Base-by-base conservation (phyloP, 768 basidiomycete genomes). In the Dictyophora rubrovolvata region DNA sequence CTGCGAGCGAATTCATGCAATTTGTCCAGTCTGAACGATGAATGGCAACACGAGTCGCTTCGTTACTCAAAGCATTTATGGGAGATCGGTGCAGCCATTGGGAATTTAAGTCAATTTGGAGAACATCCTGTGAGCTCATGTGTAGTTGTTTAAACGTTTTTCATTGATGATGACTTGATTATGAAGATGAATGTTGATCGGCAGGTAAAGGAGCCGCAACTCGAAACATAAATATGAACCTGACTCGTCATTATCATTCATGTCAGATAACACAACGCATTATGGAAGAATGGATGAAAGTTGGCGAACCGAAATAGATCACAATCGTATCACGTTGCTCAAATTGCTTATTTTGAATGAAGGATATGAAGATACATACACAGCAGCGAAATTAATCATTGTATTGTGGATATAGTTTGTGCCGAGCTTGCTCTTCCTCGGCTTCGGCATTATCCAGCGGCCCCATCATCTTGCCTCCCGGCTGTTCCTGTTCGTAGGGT, bases 401-500 rank as follows among this genome's bases (percentile, higher is more conserved):
- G 48, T 59, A 23, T 61, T 64, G 42, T 7, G 72, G 71, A 68
- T 72, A 75, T 54, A 75, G 65, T 62, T 69, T 73, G 7, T 69
- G 64, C n/a, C 73, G 65, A 1, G 65, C 72, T 37, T 67, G 65
- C 14, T 73, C 73, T 47, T 70, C 73, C 56, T 72, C 70, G 1
- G 66, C 69, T 35, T 72, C 71, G 21, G 68, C 72, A 53, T 70
- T 67, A 2, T 62, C 65, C 23, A 65, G 54, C 2, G 72, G 69
- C 1, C 72, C 69, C 12, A 42, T 42, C 23, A 50, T 49, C 18
- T 20, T 12, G 21, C n/a, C 55, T 14, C 6, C 33, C 18, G 23
- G 4, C 4, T 51, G 11, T 22, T 51, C 50, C 16, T 22, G 12
- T 14, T 16, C 50, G 21, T 51, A 6, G 18, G 46, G 6, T 36